Percentiles rank a stretch among this genome's conserved stretches.
phyloP scores from a whole-genome alignment of 805 yeast species.

The Teunomyces kruisii region DNA sequence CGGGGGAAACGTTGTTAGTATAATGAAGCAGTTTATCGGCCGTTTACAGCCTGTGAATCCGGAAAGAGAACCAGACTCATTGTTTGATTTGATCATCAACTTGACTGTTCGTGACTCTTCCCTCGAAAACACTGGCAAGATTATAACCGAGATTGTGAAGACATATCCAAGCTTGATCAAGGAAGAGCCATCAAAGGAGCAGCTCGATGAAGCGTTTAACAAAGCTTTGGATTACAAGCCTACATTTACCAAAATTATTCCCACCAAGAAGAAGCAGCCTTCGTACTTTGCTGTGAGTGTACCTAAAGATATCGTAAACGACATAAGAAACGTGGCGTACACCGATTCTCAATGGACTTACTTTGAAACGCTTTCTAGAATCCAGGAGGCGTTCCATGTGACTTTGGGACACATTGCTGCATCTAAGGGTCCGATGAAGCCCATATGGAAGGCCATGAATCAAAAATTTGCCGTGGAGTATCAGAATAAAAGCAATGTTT shows the following conservation, averaged over 20 bases:
- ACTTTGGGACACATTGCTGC: conserved; percentile 54
- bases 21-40: conserved; percentile 72
- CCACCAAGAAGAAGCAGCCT: conserved; percentile 22
- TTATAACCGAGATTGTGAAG: conserved; percentile 25
- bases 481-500: background rate
- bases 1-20: conserved; percentile 48
- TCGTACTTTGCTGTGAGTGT: conserved; percentile 37
- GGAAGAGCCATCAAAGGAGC: conserved; percentile 26
- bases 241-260: conserved; percentile 36
- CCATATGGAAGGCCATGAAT: conserved; percentile 18
- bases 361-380: conserved; percentile 30
- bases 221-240: conserved; percentile 59
- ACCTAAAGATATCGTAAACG: background rate
- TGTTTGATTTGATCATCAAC: conserved; percentile 65
- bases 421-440: conserved; percentile 14
- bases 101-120: conserved; percentile 42
- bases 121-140: conserved; percentile 11
- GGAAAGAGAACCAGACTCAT: conserved; percentile 53
- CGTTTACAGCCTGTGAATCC: conserved; percentile 63
- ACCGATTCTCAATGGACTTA: conserved; percentile 16
- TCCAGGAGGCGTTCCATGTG: conserved; percentile 62
- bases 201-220: conserved; percentile 47
- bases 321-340: background rate
- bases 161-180: conserved; percentile 43
- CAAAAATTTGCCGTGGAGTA: conserved; percentile 7